These are phyloP conservation scores for Rhodofomes roseus DNA, from an alignment of 1,284 basidiomycete species.

Conservation along the genomic window DNA sequence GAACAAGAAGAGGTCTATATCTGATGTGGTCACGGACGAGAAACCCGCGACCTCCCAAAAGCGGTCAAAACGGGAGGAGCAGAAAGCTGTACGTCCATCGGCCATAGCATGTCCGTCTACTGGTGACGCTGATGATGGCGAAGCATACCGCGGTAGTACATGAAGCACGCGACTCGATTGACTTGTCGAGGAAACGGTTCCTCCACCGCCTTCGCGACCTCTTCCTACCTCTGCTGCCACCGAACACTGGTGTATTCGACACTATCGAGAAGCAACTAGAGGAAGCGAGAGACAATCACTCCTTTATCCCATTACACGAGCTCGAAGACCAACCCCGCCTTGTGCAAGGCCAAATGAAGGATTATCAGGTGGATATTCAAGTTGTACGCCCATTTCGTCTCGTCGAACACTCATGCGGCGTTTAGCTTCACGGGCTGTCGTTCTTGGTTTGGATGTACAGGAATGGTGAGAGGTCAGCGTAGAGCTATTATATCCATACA, in stretches of 20 bases:
- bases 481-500: background rate
- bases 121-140: background rate
- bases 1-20: background rate
- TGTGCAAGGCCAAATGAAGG: slow-evolving; percentile 50
- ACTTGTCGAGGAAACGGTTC: slow-evolving; percentile 14
- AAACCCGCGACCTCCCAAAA: background rate
- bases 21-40: background rate
- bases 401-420: slow-evolving; percentile 21
- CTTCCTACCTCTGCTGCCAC: slow-evolving; percentile 19
- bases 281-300: slow-evolving; percentile 4
- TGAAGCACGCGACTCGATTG: slow-evolving; percentile 8
- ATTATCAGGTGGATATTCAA: slow-evolving; percentile 47
- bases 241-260: slow-evolving; percentile 11
- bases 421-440: slow-evolving; percentile 50
- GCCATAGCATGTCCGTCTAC: background rate
- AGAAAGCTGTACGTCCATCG: slow-evolving; percentile 13
- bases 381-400: background rate
- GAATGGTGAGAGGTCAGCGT: slow-evolving; percentile 36
- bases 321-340: slow-evolving; percentile 43
- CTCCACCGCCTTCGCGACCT: slow-evolving; percentile 13
- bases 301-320: slow-evolving; percentile 34
- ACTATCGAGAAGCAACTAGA: slow-evolving; percentile 13
- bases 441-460: slow-evolving; percentile 53
- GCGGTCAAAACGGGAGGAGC: slow-evolving; percentile 8
- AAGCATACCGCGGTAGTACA: slow-evolving; percentile 19